Base-by-base conservation (phyloP, 768 basidiomycete genomes). In the Russula sp. region DNA sequence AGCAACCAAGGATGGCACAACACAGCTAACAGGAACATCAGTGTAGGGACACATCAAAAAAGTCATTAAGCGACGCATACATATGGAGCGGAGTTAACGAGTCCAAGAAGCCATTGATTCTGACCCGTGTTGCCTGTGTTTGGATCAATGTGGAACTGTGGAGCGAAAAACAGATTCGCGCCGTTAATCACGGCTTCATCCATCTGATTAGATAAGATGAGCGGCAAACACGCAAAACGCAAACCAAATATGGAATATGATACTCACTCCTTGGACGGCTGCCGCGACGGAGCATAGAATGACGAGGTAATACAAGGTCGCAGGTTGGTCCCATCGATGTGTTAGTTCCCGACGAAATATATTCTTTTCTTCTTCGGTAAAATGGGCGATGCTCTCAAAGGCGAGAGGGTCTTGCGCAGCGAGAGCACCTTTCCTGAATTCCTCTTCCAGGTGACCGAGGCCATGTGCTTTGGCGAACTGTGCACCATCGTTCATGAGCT, bases 71-170 rank as follows among this genome's bases (percentile, higher is more conserved):
- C 57, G 61, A 64, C 18, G 61, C 78, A 64, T 68, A 85, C 76
- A 72, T 83, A 81, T 11, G 81, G 81, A 2, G 78, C 88, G 20
- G 87, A 77, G 68, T 91, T 90, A 58, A 91, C 80, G 46, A 88
- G 70, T 25, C 90, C 90, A n/a, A 90, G 77, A 10, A 90, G 74
- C 88, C 88, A 91, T 57, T 83, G 75, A 65, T 90, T 83, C 25
- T 72, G 75, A 9, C 75, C 60, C 69, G 68, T 45, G 63, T 61
- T 65, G 11, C 51, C 56, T 11, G 59, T 51, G 9, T 68, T 66
- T 20, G 72, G 71, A 35, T 73, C 75, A 47, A 87, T 82, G 59
- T 79, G 79, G 61, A 88, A 83, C 65, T 84, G 82, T 0, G 48
- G n/a, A 0, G 83, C 77, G 68, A 81, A 87, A 64, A 78, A 81